These are phyloP conservation scores for Smittium culicis DNA, from an alignment of 371 early-diverging fungal genomes.

Conservation along the genomic window DNA sequence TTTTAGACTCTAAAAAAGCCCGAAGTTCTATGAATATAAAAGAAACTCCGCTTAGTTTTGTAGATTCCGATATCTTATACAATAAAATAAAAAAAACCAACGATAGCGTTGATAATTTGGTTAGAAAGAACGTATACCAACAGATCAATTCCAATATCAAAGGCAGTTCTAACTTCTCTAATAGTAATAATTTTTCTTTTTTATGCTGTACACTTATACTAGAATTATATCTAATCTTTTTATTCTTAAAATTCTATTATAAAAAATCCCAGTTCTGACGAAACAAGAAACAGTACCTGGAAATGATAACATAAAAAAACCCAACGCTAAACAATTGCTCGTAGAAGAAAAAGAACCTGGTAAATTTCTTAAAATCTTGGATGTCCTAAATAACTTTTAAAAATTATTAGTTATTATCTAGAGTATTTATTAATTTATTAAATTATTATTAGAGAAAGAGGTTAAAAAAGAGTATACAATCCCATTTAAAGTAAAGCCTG, in stretches of 20 bases:
- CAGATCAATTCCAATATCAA: background rate
- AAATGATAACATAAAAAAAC: background rate
- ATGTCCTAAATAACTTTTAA: background rate
- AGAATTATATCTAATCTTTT: too few relatives aligned
- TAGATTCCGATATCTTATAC: background rate
- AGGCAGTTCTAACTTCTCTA: background rate
- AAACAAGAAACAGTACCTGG: background rate
- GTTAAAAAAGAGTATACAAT: background rate
- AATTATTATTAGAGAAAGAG: background rate
- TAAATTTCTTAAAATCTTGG: background rate
- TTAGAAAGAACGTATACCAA: background rate
- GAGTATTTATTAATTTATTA: background rate
- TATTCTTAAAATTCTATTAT: background rate
- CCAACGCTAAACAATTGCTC: background rate
- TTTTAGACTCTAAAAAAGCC: too few relatives aligned
- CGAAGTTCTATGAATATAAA: too few relatives aligned
- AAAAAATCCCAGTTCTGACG: background rate
- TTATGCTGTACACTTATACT: background rate
- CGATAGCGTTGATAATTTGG: background rate
- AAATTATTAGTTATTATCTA: background rate
- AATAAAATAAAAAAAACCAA: background rate
- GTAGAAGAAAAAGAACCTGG: background rate
- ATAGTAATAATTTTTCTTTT: background rate
- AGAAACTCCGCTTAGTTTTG: too few relatives aligned
- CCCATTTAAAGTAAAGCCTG: slow-evolving; percentile 3